phyloP scores from a whole-genome alignment of 108 stramenopile genomes.

The Mayamaea pseudoterrestris region DNA sequence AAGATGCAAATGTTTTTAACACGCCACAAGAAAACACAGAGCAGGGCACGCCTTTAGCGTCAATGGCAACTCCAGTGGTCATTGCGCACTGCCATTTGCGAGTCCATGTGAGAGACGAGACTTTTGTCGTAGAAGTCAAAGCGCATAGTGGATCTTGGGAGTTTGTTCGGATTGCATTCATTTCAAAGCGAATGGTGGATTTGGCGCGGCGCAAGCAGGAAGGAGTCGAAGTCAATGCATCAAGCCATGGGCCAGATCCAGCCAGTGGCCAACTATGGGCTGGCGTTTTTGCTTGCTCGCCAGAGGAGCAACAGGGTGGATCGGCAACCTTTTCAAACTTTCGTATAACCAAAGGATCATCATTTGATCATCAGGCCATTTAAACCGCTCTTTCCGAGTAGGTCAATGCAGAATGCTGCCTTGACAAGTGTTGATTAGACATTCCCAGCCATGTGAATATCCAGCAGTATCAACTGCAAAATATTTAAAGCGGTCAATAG shows the following conservation, averaged over 20 bases:
- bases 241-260: slow-evolving; percentile 1
- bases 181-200: slow-evolving; percentile 2
- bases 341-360: slow-evolving; percentile 12
- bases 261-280: slow-evolving; percentile 10
- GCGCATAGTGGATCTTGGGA: slow-evolving; percentile 4
- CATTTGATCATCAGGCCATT: slow-evolving; percentile 19
- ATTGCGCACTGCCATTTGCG: slow-evolving; percentile 9
- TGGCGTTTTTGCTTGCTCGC: slow-evolving; percentile 23
- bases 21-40: slow-evolving; percentile 1
- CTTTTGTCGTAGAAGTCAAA: slow-evolving; percentile 26
- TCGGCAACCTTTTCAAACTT: slow-evolving; percentile 14
- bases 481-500: too few relatives aligned
- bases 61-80: neutral
- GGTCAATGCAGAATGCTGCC: too few relatives aligned
- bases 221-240: neutral
- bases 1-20: neutral
- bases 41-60: neutral
- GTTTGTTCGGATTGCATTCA: slow-evolving; percentile 21
- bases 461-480: too few relatives aligned
- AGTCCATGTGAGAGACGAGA: slow-evolving; percentile 15
- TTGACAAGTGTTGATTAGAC: too few relatives aligned
- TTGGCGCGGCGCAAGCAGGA: neutral
- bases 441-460: too few relatives aligned
- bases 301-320: slow-evolving; percentile 19
- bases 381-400: neutral